These are phyloP conservation scores for Ocimum tenuiflorum DNA, from an alignment of 257 asterid species.

Conservation along the genomic window DNA sequence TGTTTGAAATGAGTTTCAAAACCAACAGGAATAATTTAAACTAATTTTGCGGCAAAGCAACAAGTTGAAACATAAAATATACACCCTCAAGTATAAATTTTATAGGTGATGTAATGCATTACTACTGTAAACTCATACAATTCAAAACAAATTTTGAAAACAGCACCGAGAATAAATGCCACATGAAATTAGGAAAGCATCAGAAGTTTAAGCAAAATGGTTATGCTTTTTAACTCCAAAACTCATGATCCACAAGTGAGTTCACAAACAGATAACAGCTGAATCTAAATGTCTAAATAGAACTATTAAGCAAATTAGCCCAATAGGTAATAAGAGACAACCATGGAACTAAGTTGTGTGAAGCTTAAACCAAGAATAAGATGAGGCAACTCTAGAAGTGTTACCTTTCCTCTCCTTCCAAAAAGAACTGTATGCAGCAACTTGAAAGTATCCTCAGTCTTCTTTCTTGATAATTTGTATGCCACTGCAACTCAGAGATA, in stretches of 20 bases:
- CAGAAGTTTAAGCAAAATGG: background rate
- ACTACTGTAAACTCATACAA: background rate
- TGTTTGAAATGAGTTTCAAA: background rate
- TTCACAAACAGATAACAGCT: background rate
- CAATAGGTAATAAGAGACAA: background rate
- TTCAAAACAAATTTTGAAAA: background rate
- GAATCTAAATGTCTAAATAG: background rate
- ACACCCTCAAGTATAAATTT: background rate
- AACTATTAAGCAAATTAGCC: background rate
- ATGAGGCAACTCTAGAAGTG: conserved; percentile 1
- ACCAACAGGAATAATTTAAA: background rate
- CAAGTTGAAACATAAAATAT: background rate
- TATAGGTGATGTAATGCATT: background rate
- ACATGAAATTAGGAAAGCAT: no score
- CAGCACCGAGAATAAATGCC: no score
- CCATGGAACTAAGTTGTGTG: background rate
- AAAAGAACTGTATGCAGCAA: conserved; percentile 70
- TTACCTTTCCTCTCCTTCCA: conserved; percentile 94
- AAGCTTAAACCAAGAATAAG: background rate
- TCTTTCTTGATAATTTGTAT: conserved; percentile 68
- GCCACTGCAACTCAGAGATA: conserved; percentile 46
- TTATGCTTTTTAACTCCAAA: background rate
- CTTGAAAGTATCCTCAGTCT: conserved; percentile 70
- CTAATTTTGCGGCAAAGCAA: background rate
- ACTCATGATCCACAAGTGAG: background rate